Evolutionary conservation across 2,329 filamentous ascomycete species (phyloP).

Genomic region (Periglandula ipomoeae): DNA sequence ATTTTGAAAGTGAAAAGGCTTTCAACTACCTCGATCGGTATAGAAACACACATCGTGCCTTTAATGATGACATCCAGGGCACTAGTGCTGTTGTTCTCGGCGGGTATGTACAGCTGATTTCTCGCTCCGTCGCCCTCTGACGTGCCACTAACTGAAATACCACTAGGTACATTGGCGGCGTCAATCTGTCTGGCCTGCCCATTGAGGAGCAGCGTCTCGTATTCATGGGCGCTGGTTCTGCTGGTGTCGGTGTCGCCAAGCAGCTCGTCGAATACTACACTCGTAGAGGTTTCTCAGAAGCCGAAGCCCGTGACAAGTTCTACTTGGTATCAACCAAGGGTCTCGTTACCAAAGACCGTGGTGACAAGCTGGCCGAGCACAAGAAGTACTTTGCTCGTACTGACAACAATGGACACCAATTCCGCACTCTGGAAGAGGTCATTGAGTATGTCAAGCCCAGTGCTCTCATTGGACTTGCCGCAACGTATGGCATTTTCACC

Average conservation of each 20-base stretch:
- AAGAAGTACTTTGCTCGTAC: slow-evolving; percentile 62
- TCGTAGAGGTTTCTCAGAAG: slow-evolving; percentile 79
- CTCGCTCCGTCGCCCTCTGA: too few species aligned
- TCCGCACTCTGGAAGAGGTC: slow-evolving; percentile 78
- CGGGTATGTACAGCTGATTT: slow-evolving; percentile 43
- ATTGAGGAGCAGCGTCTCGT: slow-evolving; percentile 87
- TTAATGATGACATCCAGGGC: slow-evolving; percentile 98
- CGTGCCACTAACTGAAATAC: slow-evolving; percentile 43
- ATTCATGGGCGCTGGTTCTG: slow-evolving; percentile 92
- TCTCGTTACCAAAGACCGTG: slow-evolving; percentile 85
- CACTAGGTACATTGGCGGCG: slow-evolving; percentile 54
- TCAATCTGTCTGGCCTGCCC: slow-evolving; percentile 78
- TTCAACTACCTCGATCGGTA: slow-evolving; percentile 91
- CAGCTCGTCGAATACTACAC: slow-evolving; percentile 97
- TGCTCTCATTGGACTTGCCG: slow-evolving; percentile 87
- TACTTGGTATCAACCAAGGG: slow-evolving; percentile 97
- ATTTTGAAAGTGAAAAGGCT: slow-evolving; percentile 87
- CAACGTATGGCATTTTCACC: slow-evolving; percentile 90
- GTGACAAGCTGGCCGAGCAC: slow-evolving; percentile 88
- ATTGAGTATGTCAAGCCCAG: slow-evolving; percentile 93
- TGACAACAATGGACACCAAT: slow-evolving; percentile 58
- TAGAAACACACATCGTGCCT: slow-evolving; percentile 81
- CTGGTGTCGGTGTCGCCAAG: slow-evolving; percentile 94
- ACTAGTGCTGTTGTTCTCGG: slow-evolving; percentile 91
- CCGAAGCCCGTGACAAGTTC: slow-evolving; percentile 83